phyloP scores from a whole-genome alignment of 75 land plant species.

The Cunninghamia lanceolata region DNA sequence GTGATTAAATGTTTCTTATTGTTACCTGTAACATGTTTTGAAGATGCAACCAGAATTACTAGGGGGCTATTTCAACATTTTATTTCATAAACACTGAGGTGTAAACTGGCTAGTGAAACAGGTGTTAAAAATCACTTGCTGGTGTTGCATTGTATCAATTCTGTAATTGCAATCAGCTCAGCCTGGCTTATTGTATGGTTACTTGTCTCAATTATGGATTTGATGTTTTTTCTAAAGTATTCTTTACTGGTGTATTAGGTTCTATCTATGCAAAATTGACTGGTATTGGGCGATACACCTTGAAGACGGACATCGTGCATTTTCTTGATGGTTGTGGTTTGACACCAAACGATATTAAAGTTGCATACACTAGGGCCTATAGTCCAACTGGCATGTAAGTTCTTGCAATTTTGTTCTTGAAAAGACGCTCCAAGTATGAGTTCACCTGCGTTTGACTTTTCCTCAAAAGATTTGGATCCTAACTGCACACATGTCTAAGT shows the following conservation, averaged over 20 bases:
- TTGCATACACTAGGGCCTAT: constrained; percentile 27
- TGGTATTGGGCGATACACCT: constrained; percentile 15
- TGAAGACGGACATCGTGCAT: constrained; percentile 34
- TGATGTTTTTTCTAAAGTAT: background rate
- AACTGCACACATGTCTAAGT: background rate
- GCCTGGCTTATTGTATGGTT: background rate
- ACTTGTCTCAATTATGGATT: background rate
- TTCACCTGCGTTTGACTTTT: background rate
- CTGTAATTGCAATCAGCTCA: background rate
- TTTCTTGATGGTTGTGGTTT: constrained; percentile 32
- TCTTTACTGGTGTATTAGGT: constrained; percentile 15
- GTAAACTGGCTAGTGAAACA: background rate
- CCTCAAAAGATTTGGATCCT: background rate
- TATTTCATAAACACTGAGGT: background rate
- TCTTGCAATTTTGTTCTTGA: background rate
- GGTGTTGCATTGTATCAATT: background rate
- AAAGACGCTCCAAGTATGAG: background rate
- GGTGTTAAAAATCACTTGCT: background rate
- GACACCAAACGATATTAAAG: constrained; percentile 28
- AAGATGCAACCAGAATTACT: background rate
- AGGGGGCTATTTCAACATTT: background rate
- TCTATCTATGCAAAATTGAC: constrained; percentile 26
- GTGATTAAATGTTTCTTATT: background rate
- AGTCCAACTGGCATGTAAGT: constrained; percentile 20
- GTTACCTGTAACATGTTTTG: background rate